These are phyloP conservation scores for Nymphaea colorata DNA, from an alignment of 164 flowering plant genomes.

Conservation along the genomic window DNA sequence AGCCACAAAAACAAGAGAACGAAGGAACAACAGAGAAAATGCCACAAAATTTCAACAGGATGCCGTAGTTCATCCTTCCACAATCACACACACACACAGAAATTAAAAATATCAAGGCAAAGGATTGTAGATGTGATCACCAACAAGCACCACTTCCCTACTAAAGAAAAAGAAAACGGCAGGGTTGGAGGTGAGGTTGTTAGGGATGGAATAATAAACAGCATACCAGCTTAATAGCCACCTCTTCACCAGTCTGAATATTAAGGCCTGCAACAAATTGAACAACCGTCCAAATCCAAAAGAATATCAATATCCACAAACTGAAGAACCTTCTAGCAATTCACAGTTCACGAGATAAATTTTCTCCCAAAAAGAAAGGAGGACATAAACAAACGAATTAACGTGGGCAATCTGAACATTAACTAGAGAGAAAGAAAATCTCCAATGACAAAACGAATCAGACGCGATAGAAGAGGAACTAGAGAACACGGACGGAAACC, in stretches of 20 bases:
- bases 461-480: background rate
- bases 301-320: background rate
- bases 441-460: no score
- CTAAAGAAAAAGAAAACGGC: no score
- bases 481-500: background rate
- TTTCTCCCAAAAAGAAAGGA: background rate
- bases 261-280: constrained; percentile 31
- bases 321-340: background rate
- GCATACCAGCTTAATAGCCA: constrained; percentile 47
- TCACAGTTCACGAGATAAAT: background rate
- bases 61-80: background rate
- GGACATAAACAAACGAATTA: no score
- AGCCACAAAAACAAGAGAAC: no score
- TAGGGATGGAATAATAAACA: no score
- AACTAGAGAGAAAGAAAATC: background rate
- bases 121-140: no score
- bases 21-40: no score
- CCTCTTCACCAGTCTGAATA: constrained; percentile 70
- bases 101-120: no score
- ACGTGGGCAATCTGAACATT: background rate
- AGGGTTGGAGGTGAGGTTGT: no score
- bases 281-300: background rate
- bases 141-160: no score
- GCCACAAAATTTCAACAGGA: no score
- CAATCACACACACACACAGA: background rate